Evolutionary conservation across 1,139 yeast genomes (phyloP).

Genomic region (Suhomyces maxii): DNA sequence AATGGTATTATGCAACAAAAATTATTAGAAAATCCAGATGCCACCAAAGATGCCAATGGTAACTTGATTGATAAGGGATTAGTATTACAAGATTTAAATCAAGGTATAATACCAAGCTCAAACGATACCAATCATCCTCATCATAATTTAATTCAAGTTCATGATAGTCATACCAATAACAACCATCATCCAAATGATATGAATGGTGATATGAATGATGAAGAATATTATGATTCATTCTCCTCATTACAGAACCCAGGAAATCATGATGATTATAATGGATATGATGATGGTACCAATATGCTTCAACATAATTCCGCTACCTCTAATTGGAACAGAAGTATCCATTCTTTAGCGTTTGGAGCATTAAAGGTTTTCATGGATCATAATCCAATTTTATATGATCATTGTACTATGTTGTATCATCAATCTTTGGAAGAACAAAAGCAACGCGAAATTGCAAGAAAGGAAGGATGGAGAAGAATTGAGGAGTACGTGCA

Average conservation of each 20-base stretch:
- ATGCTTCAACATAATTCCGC: constrained; percentile 43
- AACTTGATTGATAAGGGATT: constrained; percentile 44
- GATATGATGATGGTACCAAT: constrained; percentile 18
- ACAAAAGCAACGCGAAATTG: constrained; percentile 58
- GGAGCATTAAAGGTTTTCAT: constrained; percentile 89
- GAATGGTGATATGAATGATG: constrained; percentile 38
- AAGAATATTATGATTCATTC: constrained; percentile 48
- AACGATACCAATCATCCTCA: constrained; percentile 21
- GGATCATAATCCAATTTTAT: constrained; percentile 89
- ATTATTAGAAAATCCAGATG: constrained; percentile 40
- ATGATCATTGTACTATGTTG: constrained; percentile 86
- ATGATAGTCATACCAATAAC: constrained; percentile 7
- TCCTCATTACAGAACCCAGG: constrained; percentile 35
- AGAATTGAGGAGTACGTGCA: constrained; percentile 64
- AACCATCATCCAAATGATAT: constrained; percentile 16
- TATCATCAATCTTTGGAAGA: constrained; percentile 77
- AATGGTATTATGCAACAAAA: constrained; percentile 49
- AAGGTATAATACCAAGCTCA: constrained; percentile 21
- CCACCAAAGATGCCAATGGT: constrained; percentile 49
- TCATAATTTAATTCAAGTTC: constrained; percentile 17
- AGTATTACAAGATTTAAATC: constrained; percentile 25
- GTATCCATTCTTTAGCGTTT: constrained; percentile 87
- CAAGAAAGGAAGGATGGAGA: constrained; percentile 75
- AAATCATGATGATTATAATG: constrained; percentile 16
- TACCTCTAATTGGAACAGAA: constrained; percentile 78